These are phyloP conservation scores for Globisporangium yorkense DNA, from an alignment of 352 stramenopile species.

Conservation along the genomic window DNA sequence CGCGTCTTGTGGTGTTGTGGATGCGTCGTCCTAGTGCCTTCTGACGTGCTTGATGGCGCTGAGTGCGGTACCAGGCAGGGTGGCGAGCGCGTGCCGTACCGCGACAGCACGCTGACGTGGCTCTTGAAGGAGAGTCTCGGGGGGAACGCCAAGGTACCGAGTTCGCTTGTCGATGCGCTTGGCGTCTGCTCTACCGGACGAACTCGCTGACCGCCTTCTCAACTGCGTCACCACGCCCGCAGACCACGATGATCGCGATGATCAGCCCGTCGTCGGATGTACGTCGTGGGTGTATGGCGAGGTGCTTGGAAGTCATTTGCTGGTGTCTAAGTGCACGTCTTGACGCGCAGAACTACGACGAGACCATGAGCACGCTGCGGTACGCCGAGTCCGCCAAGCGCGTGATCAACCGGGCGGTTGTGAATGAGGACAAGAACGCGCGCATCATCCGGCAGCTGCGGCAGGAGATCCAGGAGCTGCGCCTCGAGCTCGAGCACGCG, in stretches of 20 bases:
- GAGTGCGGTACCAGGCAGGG: conserved; percentile 20
- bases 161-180: neutral
- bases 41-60: too few species aligned
- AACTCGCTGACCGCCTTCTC: neutral
- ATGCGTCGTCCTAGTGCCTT: neutral
- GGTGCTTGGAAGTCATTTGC: too few species aligned
- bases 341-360: conserved; percentile 59
- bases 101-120: conserved; percentile 85
- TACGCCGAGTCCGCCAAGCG: conserved; percentile 83
- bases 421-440: conserved; percentile 83
- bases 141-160: conserved; percentile 63
- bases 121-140: conserved; percentile 82
- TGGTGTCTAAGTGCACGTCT: too few species aligned
- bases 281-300: neutral
- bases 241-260: conserved; percentile 89
- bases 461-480: conserved; percentile 62
- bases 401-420: conserved; percentile 74
- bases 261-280: conserved; percentile 70
- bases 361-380: conserved; percentile 81
- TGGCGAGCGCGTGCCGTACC: conserved; percentile 71
- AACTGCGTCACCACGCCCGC: neutral
- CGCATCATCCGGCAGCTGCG: conserved; percentile 71
- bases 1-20: too few species aligned
- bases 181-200: neutral
- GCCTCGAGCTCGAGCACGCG: conserved; percentile 27